Percentiles rank a stretch among this genome's conserved stretches.
These are phyloP conservation scores for Pichia phayaonensis DNA, from an alignment of 805 yeast genomes.

Conservation along the genomic window DNA sequence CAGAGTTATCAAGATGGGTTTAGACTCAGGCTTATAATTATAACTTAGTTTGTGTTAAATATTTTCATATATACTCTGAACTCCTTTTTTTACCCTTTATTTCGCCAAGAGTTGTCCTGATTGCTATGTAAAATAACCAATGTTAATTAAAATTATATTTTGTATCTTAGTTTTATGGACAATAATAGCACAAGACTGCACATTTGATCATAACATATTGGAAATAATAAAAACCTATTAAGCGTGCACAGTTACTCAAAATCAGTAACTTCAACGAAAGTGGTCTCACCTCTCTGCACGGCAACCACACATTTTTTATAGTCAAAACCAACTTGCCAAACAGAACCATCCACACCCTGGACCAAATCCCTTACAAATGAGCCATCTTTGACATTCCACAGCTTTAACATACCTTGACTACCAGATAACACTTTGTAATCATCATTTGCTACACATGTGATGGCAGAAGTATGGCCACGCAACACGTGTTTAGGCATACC, in stretches of 20 bases:
- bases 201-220: too few species aligned
- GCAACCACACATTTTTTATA: constrained; percentile 85
- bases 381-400: constrained; percentile 83
- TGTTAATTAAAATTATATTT: too few species aligned
- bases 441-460: constrained; percentile 89
- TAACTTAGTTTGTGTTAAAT: too few species aligned
- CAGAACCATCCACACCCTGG: constrained; percentile 69
- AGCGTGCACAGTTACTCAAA: constrained; percentile 39
- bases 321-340: constrained; percentile 93
- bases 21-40: background rate
- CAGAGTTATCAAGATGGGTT: background rate
- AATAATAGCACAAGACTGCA: too few species aligned
- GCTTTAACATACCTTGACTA: constrained; percentile 74
- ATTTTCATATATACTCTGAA: too few species aligned
- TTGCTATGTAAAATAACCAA: too few species aligned
- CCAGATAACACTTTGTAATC: constrained; percentile 83
- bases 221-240: too few species aligned
- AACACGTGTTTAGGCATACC: constrained; percentile 60
- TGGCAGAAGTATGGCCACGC: constrained; percentile 79
- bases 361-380: constrained; percentile 65
- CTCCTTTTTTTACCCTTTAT: too few species aligned
- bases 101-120: too few species aligned
- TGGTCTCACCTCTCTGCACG: constrained; percentile 58
- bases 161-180: too few species aligned
- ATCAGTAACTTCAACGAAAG: constrained; percentile 79